Evolutionary conservation across 2,329 filamentous ascomycete genomes (phyloP).

Genomic region (Akanthomyces dipterigenus): DNA sequence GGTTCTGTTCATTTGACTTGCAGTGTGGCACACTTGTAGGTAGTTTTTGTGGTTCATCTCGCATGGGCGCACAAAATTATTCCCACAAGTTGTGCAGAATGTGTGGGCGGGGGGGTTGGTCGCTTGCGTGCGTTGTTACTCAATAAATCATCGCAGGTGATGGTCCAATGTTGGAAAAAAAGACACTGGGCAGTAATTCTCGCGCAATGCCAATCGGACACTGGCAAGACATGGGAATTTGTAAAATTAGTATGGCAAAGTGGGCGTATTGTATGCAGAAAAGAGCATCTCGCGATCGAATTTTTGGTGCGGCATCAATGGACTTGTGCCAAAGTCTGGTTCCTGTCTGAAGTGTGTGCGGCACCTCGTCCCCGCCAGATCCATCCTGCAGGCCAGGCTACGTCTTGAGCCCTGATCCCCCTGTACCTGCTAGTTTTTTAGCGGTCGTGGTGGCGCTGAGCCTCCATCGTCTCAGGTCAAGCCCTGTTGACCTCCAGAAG

Average conservation of each 20-base stretch:
- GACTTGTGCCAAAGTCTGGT: not conserved
- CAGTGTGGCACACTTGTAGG: not conserved
- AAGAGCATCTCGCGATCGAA: slow-evolving; percentile 1
- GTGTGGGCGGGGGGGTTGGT: not conserved
- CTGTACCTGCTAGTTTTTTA: not conserved
- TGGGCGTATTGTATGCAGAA: not conserved
- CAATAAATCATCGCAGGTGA: no score
- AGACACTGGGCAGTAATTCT: no score
- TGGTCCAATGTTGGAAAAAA: no score
- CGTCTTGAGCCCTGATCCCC: no score
- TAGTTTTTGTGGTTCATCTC: not conserved
- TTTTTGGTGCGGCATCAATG: not conserved
- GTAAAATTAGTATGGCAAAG: not conserved
- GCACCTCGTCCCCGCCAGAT: not conserved
- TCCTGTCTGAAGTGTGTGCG: no score
- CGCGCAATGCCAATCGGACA: not conserved
- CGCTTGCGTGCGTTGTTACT: not conserved
- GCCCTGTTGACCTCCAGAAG: no score
- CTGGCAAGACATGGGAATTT: not conserved
- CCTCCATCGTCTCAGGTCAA: no score
- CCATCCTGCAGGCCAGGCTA: not conserved
- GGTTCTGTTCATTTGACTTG: not conserved
- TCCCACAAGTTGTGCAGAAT: not conserved
- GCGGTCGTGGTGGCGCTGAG: no score
- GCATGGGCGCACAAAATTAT: not conserved